Conservation (phyloP, 495 filamentous ascomycete species). For the Endocarpon pusillum region DNA sequence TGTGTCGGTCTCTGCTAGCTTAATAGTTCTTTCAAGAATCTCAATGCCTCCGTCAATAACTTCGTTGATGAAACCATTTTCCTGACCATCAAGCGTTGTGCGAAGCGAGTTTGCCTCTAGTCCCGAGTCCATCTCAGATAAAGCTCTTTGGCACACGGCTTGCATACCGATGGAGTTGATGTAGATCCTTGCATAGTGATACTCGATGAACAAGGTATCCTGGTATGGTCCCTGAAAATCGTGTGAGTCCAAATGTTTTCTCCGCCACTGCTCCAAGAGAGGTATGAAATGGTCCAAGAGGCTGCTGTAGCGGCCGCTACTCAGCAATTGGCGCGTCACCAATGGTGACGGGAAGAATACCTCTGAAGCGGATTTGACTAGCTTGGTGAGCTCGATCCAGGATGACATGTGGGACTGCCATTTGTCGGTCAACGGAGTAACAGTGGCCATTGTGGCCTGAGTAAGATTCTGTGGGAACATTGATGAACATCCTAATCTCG, state of each 20-base stretch:
- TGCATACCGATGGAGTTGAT: slow-evolving; percentile 39
- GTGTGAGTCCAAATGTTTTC: slow-evolving; percentile 26
- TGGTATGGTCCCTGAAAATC: slow-evolving; percentile 29
- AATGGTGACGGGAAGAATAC: slow-evolving; percentile 35
- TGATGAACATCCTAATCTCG: slow-evolving; percentile 35
- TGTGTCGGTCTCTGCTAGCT: slow-evolving; percentile 24
- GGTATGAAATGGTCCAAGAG: slow-evolving; percentile 35
- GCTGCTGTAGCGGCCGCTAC: slow-evolving; percentile 34
- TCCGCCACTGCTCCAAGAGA: slow-evolving; percentile 30
- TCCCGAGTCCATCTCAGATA: too few species aligned
- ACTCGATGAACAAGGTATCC: slow-evolving; percentile 33
- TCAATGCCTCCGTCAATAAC: slow-evolving; percentile 36
- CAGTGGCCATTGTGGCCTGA: too few species aligned
- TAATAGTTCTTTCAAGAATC: slow-evolving; percentile 29
- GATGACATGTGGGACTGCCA: slow-evolving; percentile 32
- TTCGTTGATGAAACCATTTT: slow-evolving; percentile 39
- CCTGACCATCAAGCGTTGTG: too few species aligned
- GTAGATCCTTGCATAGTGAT: slow-evolving; percentile 36
- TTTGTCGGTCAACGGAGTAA: slow-evolving; percentile 17
- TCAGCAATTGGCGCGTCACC: slow-evolving; percentile 32
- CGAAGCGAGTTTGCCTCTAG: too few species aligned
- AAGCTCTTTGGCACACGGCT: slow-evolving; percentile 30
- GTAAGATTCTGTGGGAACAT: slow-evolving; percentile 34
- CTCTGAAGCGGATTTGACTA: slow-evolving; percentile 34
- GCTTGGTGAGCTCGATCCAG: slow-evolving; percentile 35